Evolutionary conservation across 176 grass and related monocot genomes (phyloP).

Genomic region (Ananas comosus): DNA sequence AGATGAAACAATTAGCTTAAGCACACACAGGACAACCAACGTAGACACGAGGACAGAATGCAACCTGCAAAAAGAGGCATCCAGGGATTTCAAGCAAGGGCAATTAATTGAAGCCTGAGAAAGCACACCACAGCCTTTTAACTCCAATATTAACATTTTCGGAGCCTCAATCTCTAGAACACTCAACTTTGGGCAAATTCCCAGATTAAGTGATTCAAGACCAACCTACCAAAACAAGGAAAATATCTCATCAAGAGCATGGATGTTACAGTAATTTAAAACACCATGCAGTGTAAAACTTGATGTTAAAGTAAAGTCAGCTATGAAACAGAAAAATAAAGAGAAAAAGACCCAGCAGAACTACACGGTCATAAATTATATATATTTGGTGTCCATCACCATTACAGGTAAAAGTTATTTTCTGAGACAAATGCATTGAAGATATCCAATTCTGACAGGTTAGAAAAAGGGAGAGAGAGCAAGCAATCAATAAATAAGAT

Average conservation of each 20-base stretch:
- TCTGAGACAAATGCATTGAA: too few species aligned
- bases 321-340: too few species aligned
- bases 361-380: too few species aligned
- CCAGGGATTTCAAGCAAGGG: slow-evolving; percentile 67
- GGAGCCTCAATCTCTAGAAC: slow-evolving; percentile 63
- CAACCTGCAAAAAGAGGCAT: slow-evolving; percentile 98
- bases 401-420: too few species aligned
- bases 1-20: slow-evolving; percentile 18
- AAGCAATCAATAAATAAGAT: too few species aligned
- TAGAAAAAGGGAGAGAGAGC: too few species aligned
- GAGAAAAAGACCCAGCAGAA: too few species aligned
- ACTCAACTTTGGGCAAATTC: slow-evolving; percentile 85
- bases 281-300: too few species aligned
- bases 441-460: too few species aligned
- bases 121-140: slow-evolving; percentile 87
- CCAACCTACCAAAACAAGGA: slow-evolving; percentile 60
- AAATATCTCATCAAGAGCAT: not conserved
- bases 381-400: too few species aligned
- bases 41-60: slow-evolving; percentile 1
- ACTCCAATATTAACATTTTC: slow-evolving; percentile 72
- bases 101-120: slow-evolving; percentile 73
- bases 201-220: slow-evolving; percentile 84
- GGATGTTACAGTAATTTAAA: not conserved
- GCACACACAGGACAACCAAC: slow-evolving; percentile 11
- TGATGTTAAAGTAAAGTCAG: too few species aligned